Evolutionary conservation across 2,329 filamentous ascomycete genomes (phyloP).

Genomic region (Neurospora crassa): DNA sequence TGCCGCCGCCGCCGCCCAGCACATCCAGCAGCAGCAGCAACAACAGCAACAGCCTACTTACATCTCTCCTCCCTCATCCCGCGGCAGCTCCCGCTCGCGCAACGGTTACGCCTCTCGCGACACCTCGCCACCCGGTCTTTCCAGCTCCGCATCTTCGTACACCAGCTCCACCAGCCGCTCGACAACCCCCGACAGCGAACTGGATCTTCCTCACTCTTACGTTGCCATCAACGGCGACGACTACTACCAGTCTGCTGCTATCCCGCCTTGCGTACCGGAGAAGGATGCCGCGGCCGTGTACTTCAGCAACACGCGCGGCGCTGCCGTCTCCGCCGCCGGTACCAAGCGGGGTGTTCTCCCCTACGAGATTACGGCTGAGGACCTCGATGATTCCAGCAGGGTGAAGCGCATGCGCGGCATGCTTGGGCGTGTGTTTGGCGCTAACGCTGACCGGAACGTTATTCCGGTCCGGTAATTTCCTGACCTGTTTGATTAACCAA

Average conservation of each 20-base stretch:
- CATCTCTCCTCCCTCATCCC: slow-evolving; percentile 37
- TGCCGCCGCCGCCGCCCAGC: slow-evolving; percentile 17
- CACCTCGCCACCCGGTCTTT: slow-evolving; percentile 26
- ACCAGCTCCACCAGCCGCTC: slow-evolving; percentile 34
- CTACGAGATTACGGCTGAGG: slow-evolving; percentile 45
- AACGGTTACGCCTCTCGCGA: slow-evolving; percentile 35
- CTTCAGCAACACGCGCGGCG: slow-evolving; percentile 17
- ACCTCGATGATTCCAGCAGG: slow-evolving; percentile 38
- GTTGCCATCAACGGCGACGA: slow-evolving; percentile 15
- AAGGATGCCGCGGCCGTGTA: slow-evolving; percentile 10
- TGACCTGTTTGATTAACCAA: neutral
- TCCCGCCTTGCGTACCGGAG: slow-evolving; percentile 20
- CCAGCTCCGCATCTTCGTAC: slow-evolving; percentile 39
- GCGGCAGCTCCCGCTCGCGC: slow-evolving; percentile 30
- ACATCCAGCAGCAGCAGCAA: slow-evolving; percentile 17
- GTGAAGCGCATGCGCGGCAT: slow-evolving; percentile 38
- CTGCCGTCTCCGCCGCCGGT: slow-evolving; percentile 12
- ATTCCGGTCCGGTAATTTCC: neutral
- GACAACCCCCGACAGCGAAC: slow-evolving; percentile 39
- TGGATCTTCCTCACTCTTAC: slow-evolving; percentile 31
- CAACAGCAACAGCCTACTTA: slow-evolving; percentile 22
- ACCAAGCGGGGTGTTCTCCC: slow-evolving; percentile 31
- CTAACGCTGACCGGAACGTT: slow-evolving; percentile 20
- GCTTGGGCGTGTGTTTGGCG: slow-evolving; percentile 44
- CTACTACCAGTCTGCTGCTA: slow-evolving; percentile 24